These are phyloP conservation scores for Theobroma cacao DNA, from an alignment of 345 rosid species.

Conservation along the genomic window DNA sequence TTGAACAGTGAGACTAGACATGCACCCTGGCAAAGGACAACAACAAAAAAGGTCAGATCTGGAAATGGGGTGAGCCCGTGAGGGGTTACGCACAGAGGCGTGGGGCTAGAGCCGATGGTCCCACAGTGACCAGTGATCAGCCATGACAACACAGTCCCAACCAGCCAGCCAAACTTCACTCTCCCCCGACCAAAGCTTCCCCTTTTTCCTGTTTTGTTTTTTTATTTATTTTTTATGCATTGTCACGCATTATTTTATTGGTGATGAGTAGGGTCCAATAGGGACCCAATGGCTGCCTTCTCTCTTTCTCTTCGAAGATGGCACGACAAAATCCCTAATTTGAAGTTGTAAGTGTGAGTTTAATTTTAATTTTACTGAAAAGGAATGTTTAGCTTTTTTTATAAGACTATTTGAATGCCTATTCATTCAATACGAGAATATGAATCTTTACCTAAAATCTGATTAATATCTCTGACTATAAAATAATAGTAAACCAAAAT, in stretches of 20 bases:
- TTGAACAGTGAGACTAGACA: not conserved
- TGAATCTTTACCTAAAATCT: not conserved
- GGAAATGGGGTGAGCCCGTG: not conserved
- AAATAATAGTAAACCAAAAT: not conserved
- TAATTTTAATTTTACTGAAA: too few species aligned
- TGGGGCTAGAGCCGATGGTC: not conserved
- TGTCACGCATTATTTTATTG: not conserved
- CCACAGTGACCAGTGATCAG: not conserved
- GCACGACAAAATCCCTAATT: not conserved
- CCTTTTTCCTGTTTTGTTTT: not conserved
- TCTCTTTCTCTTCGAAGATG: not conserved
- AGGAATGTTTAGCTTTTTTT: too few species aligned
- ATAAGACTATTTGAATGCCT: not conserved
- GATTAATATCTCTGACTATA: not conserved
- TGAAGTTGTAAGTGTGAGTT: too few species aligned
- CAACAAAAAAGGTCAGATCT: not conserved
- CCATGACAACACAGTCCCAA: not conserved
- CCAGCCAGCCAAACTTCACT: not conserved
- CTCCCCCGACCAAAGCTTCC: not conserved
- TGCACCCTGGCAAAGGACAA: not conserved
- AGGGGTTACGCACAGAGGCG: not conserved
- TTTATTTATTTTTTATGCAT: not conserved
- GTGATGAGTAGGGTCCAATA: not conserved
- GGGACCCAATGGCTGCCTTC: not conserved
- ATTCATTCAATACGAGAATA: not conserved